A percentile compares a stretch with the other conserved stretches of the same genome.
These are phyloP conservation scores for Cyclotella baltica DNA, from an alignment of 108 stramenopile species.

Conservation along the genomic window DNA sequence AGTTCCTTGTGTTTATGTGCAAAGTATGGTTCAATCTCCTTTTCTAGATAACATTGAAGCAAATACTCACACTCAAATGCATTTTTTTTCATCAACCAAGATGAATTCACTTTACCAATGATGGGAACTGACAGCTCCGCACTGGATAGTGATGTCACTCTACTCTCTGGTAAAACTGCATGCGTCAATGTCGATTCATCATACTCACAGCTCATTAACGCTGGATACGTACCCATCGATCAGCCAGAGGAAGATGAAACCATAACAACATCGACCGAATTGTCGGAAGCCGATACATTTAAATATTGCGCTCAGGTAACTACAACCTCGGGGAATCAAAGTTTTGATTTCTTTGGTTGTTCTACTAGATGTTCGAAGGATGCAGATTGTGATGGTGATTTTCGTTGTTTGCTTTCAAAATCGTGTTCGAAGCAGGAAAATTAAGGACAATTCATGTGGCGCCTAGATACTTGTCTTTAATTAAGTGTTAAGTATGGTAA, in stretches of 20 bases:
- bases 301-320: conserved; percentile 17
- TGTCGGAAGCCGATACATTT: background rate
- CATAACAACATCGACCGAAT: conserved; percentile 20
- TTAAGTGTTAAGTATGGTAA: too few relatives aligned
- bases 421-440: background rate
- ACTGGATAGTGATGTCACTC: conserved; percentile 27
- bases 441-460: background rate
- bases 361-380: background rate
- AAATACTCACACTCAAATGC: too few relatives aligned
- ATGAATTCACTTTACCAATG: conserved; percentile 20
- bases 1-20: background rate
- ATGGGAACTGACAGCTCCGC: conserved; percentile 9
- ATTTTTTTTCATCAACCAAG: background rate
- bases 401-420: conserved; percentile 9
- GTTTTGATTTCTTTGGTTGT: conserved; percentile 18
- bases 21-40: background rate
- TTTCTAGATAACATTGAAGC: background rate
- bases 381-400: conserved; percentile 1
- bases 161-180: conserved; percentile 2
- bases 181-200: conserved; percentile 25
- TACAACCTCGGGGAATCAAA: conserved; percentile 14
- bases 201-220: conserved; percentile 29
- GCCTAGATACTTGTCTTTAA: background rate
- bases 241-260: background rate
- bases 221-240: conserved; percentile 24